Evolutionary conservation across 1,284 basidiomycete genomes (phyloP).

Genomic region (Irpex sp.): DNA sequence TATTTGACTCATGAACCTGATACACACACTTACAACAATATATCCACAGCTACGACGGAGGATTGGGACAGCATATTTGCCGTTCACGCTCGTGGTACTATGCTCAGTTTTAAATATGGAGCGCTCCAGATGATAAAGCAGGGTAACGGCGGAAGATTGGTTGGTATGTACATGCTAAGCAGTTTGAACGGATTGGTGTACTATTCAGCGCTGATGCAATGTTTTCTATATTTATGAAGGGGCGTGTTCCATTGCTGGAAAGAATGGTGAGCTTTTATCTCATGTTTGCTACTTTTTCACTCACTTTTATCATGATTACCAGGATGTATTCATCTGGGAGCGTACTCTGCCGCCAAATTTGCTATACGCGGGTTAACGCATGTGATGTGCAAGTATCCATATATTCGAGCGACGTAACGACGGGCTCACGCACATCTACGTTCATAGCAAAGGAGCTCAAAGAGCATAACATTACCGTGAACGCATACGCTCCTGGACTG

Average conservation of each 20-base stretch:
- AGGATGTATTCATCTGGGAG: conserved; percentile 6
- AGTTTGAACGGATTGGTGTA: no score
- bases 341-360: conserved; percentile 24
- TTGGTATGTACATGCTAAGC: conserved; percentile 12
- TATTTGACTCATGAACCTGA: background rate
- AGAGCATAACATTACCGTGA: conserved; percentile 18
- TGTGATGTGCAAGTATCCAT: conserved; percentile 9
- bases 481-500: conserved; percentile 17
- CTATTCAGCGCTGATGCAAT: background rate
- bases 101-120: conserved; percentile 29
- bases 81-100: conserved; percentile 29
- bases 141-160: conserved; percentile 27
- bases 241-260: background rate
- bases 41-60: background rate
- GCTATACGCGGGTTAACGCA: conserved; percentile 27
- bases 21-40: background rate
- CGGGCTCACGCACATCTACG: background rate
- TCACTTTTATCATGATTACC: background rate
- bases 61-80: conserved; percentile 5
- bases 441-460: conserved; percentile 14
- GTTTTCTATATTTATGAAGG: background rate
- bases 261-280: background rate
- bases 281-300: background rate
- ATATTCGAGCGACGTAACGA: background rate
- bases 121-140: conserved; percentile 28